A percentile compares a stretch with the other conserved stretches of the same genome.
phyloP scores from a whole-genome alignment of 805 yeast genomes.

The Kuraishia ogatae region DNA sequence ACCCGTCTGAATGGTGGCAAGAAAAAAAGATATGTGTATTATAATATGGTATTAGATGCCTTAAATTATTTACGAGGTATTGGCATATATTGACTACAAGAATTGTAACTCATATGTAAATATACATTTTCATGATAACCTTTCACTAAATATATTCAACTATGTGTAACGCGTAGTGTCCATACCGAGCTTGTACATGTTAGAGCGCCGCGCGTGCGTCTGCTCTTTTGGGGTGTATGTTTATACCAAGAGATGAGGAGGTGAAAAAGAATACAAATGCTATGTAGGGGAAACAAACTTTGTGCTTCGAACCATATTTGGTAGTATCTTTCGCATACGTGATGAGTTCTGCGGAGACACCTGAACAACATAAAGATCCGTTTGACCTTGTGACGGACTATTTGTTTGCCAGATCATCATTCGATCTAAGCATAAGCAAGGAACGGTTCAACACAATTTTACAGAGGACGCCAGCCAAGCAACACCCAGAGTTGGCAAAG shows the following conservation, averaged over 20 bases:
- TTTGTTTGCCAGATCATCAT: constrained; percentile 4
- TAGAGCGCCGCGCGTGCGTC: background rate
- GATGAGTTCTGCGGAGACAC: background rate
- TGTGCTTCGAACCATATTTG: background rate
- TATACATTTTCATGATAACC: too few relatives aligned
- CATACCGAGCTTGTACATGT: background rate
- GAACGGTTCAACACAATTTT: constrained; percentile 1
- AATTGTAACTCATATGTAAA: too few relatives aligned
- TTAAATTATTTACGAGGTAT: too few relatives aligned
- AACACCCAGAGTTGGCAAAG: background rate
- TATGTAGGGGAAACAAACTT: background rate
- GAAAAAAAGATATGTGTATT: background rate
- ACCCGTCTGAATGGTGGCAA: constrained; percentile 1
- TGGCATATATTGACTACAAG: too few relatives aligned
- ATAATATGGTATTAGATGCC: background rate
- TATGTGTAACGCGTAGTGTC: background rate
- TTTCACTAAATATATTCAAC: background rate
- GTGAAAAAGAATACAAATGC: background rate
- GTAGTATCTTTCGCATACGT: background rate
- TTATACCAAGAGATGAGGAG: too few relatives aligned
- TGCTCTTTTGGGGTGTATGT: background rate
- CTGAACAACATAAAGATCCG: background rate
- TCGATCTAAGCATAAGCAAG: constrained; percentile 3
- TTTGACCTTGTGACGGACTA: constrained; percentile 3
- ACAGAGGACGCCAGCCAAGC: background rate